Evolutionary conservation across 1,284 basidiomycete genomes (phyloP).

Genomic region (Trametes versicolor): DNA sequence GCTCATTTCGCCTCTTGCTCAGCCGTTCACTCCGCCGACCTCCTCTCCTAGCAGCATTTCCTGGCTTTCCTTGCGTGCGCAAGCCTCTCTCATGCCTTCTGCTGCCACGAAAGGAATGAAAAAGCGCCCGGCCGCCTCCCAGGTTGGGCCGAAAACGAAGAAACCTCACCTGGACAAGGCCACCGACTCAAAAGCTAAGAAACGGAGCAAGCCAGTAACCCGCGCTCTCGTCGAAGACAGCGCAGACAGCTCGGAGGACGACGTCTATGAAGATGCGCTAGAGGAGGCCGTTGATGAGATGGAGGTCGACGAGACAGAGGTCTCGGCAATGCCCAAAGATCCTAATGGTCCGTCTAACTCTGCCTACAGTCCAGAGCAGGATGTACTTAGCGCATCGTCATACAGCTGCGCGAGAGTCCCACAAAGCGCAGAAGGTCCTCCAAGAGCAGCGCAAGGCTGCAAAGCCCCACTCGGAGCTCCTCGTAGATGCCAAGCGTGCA

Average conservation of each 20-base stretch:
- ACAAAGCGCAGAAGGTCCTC: conserved; percentile 71
- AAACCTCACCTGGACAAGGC: conserved; percentile 55
- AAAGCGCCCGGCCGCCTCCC: conserved; percentile 59
- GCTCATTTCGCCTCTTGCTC: neutral
- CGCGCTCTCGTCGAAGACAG: conserved; percentile 43
- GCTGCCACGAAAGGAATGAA: conserved; percentile 42
- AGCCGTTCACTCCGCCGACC: neutral
- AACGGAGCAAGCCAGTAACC: conserved; percentile 65
- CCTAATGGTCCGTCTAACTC: conserved; percentile 58
- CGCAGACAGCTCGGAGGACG: conserved; percentile 47
- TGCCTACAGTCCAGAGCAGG: too few species aligned
- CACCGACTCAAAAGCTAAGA: conserved; percentile 48
- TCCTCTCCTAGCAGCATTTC: neutral
- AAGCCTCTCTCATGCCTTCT: conserved; percentile 19
- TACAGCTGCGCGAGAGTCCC: conserved; percentile 69
- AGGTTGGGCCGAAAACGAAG: conserved; percentile 61
- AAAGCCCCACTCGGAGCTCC: conserved; percentile 80
- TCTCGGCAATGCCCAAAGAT: conserved; percentile 50
- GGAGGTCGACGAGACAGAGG: conserved; percentile 15
- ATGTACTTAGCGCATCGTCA: too few species aligned
- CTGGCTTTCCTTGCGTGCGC: too few species aligned
- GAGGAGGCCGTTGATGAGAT: conserved; percentile 34
- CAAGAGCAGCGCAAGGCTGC: conserved; percentile 74
- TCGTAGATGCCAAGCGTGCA: conserved; percentile 78
- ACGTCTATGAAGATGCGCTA: conserved; percentile 43